phyloP scores from a whole-genome alignment of 176 grass and related monocot species.

The Chrysopogon serrulatus region DNA sequence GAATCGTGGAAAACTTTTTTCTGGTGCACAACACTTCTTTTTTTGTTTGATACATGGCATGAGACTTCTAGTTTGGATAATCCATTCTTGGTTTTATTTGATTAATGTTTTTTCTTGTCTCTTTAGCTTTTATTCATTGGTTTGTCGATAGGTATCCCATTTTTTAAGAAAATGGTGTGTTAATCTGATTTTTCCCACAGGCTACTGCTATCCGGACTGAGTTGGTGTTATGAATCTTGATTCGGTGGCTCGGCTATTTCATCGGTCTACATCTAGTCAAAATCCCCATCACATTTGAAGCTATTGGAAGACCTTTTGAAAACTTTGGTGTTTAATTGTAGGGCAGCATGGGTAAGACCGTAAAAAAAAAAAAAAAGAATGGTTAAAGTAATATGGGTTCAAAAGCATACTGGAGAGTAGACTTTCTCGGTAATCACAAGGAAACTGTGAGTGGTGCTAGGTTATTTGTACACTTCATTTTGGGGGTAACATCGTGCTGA shows the following conservation, averaged over 20 bases:
- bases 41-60: background rate
- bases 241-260: background rate
- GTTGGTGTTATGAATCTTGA: background rate
- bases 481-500: slow-evolving; percentile 9
- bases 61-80: background rate
- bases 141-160: background rate
- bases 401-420: background rate
- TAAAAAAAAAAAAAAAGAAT: background rate
- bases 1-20: background rate
- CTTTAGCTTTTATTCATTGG: background rate
- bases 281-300: background rate
- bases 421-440: background rate
- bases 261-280: background rate
- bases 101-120: background rate
- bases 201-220: background rate
- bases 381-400: background rate
- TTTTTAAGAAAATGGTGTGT: background rate
- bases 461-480: slow-evolving; percentile 2
- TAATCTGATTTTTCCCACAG: slow-evolving; percentile 23
- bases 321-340: background rate
- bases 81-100: background rate
- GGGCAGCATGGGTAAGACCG: background rate
- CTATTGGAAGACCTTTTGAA: background rate
- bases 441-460: background rate
- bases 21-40: background rate